Evolutionary conservation across 208 protist genomes (phyloP).

Genomic region (Leishmania amazonensis): DNA sequence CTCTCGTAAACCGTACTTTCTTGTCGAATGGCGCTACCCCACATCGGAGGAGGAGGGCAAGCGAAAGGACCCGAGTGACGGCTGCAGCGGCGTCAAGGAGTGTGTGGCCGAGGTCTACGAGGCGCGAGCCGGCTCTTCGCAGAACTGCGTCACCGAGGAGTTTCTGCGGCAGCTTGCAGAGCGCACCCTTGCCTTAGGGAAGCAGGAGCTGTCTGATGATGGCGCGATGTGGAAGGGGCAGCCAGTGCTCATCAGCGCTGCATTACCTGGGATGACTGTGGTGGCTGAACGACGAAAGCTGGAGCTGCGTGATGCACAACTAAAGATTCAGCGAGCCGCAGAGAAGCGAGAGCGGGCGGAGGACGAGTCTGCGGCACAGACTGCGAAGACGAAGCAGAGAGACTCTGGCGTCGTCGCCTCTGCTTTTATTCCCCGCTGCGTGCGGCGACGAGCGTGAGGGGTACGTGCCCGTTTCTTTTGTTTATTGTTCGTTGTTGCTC

Average conservation of each 20-base stretch:
- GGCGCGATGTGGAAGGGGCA: constrained; percentile 41
- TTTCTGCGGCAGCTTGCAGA: constrained; percentile 13
- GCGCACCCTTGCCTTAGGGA: constrained; percentile 33
- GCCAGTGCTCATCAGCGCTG: constrained; percentile 48
- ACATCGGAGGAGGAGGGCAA: constrained; percentile 38
- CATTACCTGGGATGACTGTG: constrained; percentile 57
- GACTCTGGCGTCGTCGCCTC: constrained; percentile 10
- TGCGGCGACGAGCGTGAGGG: constrained; percentile 38
- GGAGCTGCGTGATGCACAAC: constrained; percentile 47
- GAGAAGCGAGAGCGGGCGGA: constrained; percentile 29
- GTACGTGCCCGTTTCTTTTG: neutral
- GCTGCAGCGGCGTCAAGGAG: constrained; percentile 4
- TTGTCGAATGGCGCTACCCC: constrained; percentile 75
- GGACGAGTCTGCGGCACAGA: constrained; percentile 4
- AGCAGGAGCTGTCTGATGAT: neutral
- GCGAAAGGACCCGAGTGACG: constrained; percentile 13
- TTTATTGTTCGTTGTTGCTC: neutral
- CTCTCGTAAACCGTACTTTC: constrained; percentile 82
- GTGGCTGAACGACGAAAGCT: constrained; percentile 51
- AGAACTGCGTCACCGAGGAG: constrained; percentile 9
- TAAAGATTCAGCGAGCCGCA: constrained; percentile 23
- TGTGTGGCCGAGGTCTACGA: neutral
- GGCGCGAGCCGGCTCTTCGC: neutral
- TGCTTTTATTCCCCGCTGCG: constrained; percentile 59
- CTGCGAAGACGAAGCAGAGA: neutral